A percentile compares a stretch with the other conserved stretches of the same genome.
Evolutionary conservation across 805 yeast species (phyloP).

Genomic region (Wickerhamiella azymoides): DNA sequence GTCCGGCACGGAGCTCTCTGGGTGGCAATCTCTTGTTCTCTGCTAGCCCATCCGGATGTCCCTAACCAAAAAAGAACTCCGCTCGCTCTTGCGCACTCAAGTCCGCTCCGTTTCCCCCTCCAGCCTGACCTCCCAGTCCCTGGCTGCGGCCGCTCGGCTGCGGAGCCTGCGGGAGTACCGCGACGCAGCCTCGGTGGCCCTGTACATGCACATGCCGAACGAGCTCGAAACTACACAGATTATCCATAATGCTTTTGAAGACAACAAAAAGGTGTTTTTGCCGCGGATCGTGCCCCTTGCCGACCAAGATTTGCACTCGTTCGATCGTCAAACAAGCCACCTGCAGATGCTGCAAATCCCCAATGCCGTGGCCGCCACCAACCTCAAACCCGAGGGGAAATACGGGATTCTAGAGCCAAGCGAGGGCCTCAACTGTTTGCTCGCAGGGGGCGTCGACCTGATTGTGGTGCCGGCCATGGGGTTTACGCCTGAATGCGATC

Average conservation of each 20-base stretch:
- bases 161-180: conserved; percentile 28
- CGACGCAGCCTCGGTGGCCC: conserved; percentile 38
- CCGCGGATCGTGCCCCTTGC: conserved; percentile 42
- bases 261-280: conserved; percentile 31
- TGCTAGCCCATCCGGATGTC: too few species aligned
- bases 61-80: conserved; percentile 12
- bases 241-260: conserved; percentile 37
- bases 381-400: conserved; percentile 51
- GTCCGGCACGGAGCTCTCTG: too few species aligned
- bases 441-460: conserved; percentile 42
- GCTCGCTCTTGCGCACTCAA: conserved; percentile 10
- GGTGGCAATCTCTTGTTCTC: too few species aligned
- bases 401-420: conserved; percentile 58
- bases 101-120: conserved; percentile 6
- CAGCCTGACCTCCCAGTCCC: conserved; percentile 11
- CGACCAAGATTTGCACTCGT: conserved; percentile 22
- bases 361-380: conserved; percentile 29
- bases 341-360: conserved; percentile 46
- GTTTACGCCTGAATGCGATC: conserved; percentile 36
- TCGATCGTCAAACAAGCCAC: conserved; percentile 25
- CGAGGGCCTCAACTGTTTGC: conserved; percentile 15
- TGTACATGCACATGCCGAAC: conserved; percentile 64
- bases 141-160: conserved; percentile 15
- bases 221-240: conserved; percentile 53
- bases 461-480: conserved; percentile 80